Evolutionary conservation across 306 rosid species (phyloP).

Genomic region (Heteromeles arbutifolia): DNA sequence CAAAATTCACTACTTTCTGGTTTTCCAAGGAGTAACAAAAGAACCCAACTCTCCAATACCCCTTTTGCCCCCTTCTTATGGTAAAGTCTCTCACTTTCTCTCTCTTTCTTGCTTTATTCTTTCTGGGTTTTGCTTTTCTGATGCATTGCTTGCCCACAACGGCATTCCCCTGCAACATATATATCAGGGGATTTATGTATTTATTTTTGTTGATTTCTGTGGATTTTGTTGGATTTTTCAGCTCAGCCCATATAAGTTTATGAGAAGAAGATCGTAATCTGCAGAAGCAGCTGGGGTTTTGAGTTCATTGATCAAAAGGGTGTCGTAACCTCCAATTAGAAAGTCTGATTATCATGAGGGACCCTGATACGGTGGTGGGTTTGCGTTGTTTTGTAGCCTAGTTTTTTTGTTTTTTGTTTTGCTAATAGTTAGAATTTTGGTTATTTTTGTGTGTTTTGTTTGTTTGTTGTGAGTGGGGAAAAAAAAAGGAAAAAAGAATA

Average conservation of each 20-base stretch:
- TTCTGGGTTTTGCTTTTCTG: constrained; percentile 1
- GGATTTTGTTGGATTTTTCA: constrained; percentile 28
- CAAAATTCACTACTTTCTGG: neutral
- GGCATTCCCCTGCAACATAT: constrained; percentile 40
- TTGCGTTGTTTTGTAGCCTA: constrained; percentile 30
- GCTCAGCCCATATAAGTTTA: constrained; percentile 28
- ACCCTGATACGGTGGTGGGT: constrained; percentile 37
- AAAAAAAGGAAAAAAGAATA: neutral
- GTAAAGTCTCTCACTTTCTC: constrained; percentile 30
- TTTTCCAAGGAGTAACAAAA: neutral
- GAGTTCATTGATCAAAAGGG: constrained; percentile 32
- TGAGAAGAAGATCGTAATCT: constrained; percentile 7
- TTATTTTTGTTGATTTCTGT: neutral
- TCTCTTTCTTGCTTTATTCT: neutral
- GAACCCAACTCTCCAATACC: neutral
- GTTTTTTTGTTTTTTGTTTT: neutral
- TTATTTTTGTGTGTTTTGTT: neutral
- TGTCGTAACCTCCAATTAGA: constrained; percentile 29
- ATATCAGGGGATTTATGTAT: neutral
- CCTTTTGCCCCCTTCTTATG: constrained; percentile 24
- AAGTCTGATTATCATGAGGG: constrained; percentile 45
- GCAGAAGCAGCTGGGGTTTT: constrained; percentile 24
- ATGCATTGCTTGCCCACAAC: constrained; percentile 41
- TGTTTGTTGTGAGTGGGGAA: neutral
- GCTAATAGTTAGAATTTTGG: constrained; percentile 28